phyloP scores from a whole-genome alignment of 805 yeast species.

The Ogataea parapolymorpha region DNA sequence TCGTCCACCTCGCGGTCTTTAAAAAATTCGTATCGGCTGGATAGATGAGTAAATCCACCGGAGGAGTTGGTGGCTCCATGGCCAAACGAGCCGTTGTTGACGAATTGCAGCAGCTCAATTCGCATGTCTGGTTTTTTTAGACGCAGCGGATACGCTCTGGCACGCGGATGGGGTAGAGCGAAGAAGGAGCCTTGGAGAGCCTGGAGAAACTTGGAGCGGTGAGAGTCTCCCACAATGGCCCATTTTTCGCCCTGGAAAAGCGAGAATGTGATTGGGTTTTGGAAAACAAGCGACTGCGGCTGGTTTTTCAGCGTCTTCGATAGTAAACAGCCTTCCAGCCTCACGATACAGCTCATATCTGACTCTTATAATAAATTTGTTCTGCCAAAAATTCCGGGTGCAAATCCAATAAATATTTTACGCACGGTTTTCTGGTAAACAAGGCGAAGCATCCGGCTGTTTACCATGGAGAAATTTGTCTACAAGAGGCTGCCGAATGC shows the following conservation, averaged over 20 bases:
- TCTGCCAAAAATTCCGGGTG: slow-evolving; percentile 4
- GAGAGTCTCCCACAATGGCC: slow-evolving; percentile 52
- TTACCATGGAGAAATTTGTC: slow-evolving; percentile 5
- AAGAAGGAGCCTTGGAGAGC: slow-evolving; percentile 54
- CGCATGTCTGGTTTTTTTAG: slow-evolving; percentile 42
- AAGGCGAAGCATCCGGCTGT: slow-evolving; percentile 6
- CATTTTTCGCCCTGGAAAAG: slow-evolving; percentile 41
- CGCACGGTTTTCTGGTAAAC: slow-evolving; percentile 8
- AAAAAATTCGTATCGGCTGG: slow-evolving; percentile 86
- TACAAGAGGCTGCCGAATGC: slow-evolving; percentile 31
- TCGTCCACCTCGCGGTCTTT: slow-evolving; percentile 77
- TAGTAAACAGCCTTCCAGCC: slow-evolving; percentile 1
- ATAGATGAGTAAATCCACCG: slow-evolving; percentile 63
- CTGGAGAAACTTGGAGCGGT: slow-evolving; percentile 52
- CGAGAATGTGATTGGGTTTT: slow-evolving; percentile 38
- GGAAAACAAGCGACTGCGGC: slow-evolving; percentile 29
- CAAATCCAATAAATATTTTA: slow-evolving; percentile 1
- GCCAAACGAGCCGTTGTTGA: slow-evolving; percentile 35
- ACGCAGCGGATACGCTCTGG: slow-evolving; percentile 52
- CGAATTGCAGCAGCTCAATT: slow-evolving; percentile 37
- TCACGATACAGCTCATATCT: slow-evolving; percentile 4
- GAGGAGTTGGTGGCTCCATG: slow-evolving; percentile 35
- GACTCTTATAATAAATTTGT: neutral
- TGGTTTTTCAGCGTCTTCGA: neutral
- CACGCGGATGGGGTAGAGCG: slow-evolving; percentile 47